Evolutionary conservation across 2,329 filamentous ascomycete genomes (phyloP), one percentile per base, ranked within the genome.

Genomic region (Ceratocystis alfenasii): DNA sequence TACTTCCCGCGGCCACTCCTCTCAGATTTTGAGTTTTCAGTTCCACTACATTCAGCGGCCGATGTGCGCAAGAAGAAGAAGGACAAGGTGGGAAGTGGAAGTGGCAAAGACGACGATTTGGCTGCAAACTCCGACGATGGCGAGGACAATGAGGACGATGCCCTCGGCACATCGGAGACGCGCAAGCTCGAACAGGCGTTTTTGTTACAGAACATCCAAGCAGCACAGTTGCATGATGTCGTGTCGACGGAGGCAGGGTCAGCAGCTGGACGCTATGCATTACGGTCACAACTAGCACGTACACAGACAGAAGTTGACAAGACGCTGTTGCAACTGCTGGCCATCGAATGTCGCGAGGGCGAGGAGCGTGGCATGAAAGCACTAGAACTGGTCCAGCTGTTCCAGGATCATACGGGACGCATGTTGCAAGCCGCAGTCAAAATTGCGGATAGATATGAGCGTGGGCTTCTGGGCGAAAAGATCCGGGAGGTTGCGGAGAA

Each of bases 301-400:
- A 81, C 90, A 65, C 89, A 95, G 74, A 78, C 95, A 57, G 90
- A 95, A 57, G 84, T 95, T 46, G 92, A 99, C 78, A 96, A 96
- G 78, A 85, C 87, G 55, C 79, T 99, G 63, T 78, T 99, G 69
- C 91, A 96, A 78, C 82, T 97, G 74, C 79, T 99, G 72, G 92
- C 90, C 1, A 79, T 87, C 5, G 94, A 97, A 78, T 99, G 94
- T 74, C 85, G 91, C 68, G 90, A 94, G 70, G 90, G 91, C 57
- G 94, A 99, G 74, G 92, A 97, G 69, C 82, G 88, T 36, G 93
- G 92, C 5, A 96, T 96, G 90, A 90, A 93, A 70, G 93, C 93
- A 0, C 78, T 99, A 45, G 95, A 99, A 76, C 83, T 97, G 71
- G 94, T 95, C 36, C 81, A 83, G 68, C 79, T 99, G 72, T 89